Percentiles rank a stretch among this genome's conserved stretches.
Evolutionary conservation across 1,284 basidiomycete species (phyloP).

Genomic region (Thecaphora thlaspeos): DNA sequence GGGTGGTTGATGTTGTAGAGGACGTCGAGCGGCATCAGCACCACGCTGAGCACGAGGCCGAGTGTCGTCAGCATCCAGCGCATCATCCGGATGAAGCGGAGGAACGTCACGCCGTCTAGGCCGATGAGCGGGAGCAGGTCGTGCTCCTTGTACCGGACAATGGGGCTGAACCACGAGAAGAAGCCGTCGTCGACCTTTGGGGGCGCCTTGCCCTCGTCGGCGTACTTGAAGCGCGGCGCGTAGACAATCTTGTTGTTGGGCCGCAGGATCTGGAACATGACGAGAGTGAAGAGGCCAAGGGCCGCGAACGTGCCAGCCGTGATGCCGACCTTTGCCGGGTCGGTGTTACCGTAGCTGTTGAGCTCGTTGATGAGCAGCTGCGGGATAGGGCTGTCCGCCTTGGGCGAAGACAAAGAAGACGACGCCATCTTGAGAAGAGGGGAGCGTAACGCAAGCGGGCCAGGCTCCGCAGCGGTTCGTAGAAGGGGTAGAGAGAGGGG

Average conservation of each 20-base stretch:
- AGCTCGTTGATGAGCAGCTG: slow-evolving; percentile 23
- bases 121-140: slow-evolving; percentile 84
- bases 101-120: slow-evolving; percentile 85
- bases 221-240: slow-evolving; percentile 79
- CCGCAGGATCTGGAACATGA: slow-evolving; percentile 47
- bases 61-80: slow-evolving; percentile 60
- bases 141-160: slow-evolving; percentile 78
- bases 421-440: too few relatives aligned
- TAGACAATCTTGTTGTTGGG: slow-evolving; percentile 69
- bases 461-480: too few relatives aligned
- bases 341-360: slow-evolving; percentile 28
- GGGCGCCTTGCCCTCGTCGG: slow-evolving; percentile 74
- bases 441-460: too few relatives aligned
- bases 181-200: slow-evolving; percentile 70
- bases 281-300: slow-evolving; percentile 38
- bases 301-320: slow-evolving; percentile 38
- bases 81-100: slow-evolving; percentile 85
- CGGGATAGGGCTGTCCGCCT: slow-evolving; percentile 10
- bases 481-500: too few relatives aligned
- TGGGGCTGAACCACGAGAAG: slow-evolving; percentile 72
- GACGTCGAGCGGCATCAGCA: slow-evolving; percentile 77
- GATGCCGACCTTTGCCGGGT: slow-evolving; percentile 30
- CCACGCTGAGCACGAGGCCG: slow-evolving; percentile 65
- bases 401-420: too few relatives aligned
- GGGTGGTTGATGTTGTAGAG: slow-evolving; percentile 38